phyloP scores from a whole-genome alignment of 257 asterid genomes.

The Solanum acaule region DNA sequence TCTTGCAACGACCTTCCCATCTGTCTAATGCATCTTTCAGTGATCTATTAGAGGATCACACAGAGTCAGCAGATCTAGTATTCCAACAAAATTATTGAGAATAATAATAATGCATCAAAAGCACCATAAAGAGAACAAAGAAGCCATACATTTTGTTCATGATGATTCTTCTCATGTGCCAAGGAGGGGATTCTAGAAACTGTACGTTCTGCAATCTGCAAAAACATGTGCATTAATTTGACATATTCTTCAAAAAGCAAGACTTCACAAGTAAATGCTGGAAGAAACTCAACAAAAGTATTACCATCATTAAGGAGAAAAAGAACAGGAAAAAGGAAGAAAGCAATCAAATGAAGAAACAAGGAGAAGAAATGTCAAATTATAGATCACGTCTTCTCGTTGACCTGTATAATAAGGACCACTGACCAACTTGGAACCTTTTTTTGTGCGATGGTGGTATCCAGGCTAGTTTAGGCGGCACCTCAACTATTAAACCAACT shows the following conservation, averaged over 20 bases:
- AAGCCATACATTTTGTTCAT: constrained; percentile 73
- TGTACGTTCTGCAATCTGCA: constrained; percentile 62
- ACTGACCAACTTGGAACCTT: not conserved
- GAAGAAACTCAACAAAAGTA: not conserved
- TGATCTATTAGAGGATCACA: constrained; percentile 35
- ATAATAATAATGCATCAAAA: not conserved
- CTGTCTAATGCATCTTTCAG: constrained; percentile 70
- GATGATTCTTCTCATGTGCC: constrained; percentile 85
- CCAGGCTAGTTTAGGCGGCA: not conserved
- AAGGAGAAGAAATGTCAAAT: not conserved
- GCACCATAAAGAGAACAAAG: not conserved
- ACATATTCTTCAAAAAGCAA: not conserved
- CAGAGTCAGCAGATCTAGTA: not conserved
- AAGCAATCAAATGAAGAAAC: not conserved
- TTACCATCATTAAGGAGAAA: not conserved
- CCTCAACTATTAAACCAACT: not conserved
- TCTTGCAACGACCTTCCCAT: constrained; percentile 76
- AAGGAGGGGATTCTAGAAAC: constrained; percentile 58
- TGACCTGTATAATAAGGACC: not conserved
- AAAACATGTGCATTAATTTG: not conserved
- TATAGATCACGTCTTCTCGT: not conserved
- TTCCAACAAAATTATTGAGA: not conserved
- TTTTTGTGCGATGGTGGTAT: not conserved
- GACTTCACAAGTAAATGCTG: not conserved
- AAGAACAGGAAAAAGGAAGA: not conserved